Evolutionary conservation across 2,329 filamentous ascomycete species (phyloP).

Genomic region (Aspergillus japonicus): DNA sequence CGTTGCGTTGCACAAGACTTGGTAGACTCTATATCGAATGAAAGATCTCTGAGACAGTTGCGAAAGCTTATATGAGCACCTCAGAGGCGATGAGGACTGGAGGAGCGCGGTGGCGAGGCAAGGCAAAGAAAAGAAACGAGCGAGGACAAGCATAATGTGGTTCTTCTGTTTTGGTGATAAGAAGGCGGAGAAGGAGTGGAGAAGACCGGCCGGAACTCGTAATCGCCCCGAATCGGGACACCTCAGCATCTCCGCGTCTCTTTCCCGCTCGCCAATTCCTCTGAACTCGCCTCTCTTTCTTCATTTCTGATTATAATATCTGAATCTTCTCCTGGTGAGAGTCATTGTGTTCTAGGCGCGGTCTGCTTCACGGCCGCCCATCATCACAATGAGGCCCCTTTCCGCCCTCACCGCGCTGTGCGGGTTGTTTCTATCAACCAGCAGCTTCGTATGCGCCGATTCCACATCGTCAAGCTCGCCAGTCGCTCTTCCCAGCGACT

Average conservation of each 20-base stretch:
- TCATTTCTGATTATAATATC: slow-evolving; percentile 10
- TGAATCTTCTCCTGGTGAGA: slow-evolving; percentile 22
- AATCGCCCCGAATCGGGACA: slow-evolving; percentile 32
- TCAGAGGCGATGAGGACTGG: not conserved
- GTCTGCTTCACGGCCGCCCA: slow-evolving; percentile 27
- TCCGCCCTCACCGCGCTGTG: slow-evolving; percentile 37
- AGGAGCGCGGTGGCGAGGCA: slow-evolving; percentile 15
- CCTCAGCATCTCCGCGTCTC: slow-evolving; percentile 35
- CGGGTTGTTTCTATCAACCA: slow-evolving; percentile 36
- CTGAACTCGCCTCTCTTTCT: not conserved
- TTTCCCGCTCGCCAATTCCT: slow-evolving; percentile 11
- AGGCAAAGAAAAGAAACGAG: slow-evolving; percentile 13
- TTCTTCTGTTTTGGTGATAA: slow-evolving; percentile 8
- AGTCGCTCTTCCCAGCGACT: slow-evolving; percentile 48
- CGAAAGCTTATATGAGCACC: too few relatives aligned
- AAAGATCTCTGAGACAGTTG: too few relatives aligned
- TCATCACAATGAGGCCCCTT: slow-evolving; percentile 42
- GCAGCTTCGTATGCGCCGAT: slow-evolving; percentile 34
- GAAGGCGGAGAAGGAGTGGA: slow-evolving; percentile 31
- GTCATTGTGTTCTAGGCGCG: slow-evolving; percentile 23
- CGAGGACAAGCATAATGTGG: not conserved
- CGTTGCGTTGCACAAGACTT: not conserved
- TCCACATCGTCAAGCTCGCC: slow-evolving; percentile 30
- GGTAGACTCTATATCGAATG: too few relatives aligned
- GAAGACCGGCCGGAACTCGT: slow-evolving; percentile 25